Evolutionary conservation across 805 yeast genomes (phyloP), one percentile per base, ranked within the genome.

Genomic region (Saturnispora saitoi): DNA sequence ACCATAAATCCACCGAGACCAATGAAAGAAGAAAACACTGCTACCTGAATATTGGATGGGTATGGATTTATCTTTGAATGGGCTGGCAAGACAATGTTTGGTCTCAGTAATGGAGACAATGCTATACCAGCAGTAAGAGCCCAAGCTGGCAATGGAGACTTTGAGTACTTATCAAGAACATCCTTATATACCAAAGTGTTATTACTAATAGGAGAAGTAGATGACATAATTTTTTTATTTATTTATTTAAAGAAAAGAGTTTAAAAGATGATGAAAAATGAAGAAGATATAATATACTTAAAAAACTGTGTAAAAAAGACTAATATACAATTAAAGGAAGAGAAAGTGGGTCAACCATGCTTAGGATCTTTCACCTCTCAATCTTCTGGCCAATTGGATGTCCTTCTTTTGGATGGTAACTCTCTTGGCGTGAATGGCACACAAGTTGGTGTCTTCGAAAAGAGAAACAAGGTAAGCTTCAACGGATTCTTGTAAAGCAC

Each of bases 371-470:
- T 86, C 95, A 72, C 97, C 98, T 76, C 97, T 84, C 70, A 91
- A 81, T 78, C 98, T 86, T 77, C 97, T 86, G 59, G 98, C 99
- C 68, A 91, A 79, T 69, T 90, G 96, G 70, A 91, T 87, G 72
- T 91, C 99, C 76, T 90, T 90, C 87, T 89, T 91, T 80, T 88
- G 96, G 66, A 91, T 88, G 57, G 99, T 91, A 61, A 91, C 98
- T 76, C 99, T 85, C 83, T 93, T 91, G 65, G 98, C 99, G 73
- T 91, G 99, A 60, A 89, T 87, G 57, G 98, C 97, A 76, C 97
- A 93, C 76, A 91, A 80, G 78, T 90, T 91, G 58, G 98, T 93
- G 72, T 93, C 98, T 77, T 91, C 98, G 61, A 91, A 93, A 65
- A 91, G 73, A 53, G 96, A 87, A 48, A 91, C 96, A 63, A 93